Evolutionary conservation across 2,329 filamentous ascomycete genomes (phyloP).

Genomic region (Pseudocercospora musae): DNA sequence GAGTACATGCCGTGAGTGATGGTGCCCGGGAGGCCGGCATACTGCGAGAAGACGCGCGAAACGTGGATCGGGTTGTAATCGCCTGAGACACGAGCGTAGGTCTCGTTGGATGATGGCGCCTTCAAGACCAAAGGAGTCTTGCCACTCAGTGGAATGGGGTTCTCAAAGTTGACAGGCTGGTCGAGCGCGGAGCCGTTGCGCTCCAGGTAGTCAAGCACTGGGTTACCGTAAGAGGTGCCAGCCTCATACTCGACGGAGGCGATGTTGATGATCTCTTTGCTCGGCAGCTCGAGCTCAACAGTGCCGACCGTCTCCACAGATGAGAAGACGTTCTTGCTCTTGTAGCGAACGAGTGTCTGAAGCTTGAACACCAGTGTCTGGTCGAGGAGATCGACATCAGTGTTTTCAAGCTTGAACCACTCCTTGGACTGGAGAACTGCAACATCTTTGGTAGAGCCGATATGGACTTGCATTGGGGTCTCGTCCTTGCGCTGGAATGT

Average conservation of each 20-base stretch:
- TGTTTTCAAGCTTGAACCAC: slow-evolving; percentile 88
- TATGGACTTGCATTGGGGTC: slow-evolving; percentile 88
- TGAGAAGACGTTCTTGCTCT: slow-evolving; percentile 90
- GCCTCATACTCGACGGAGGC: slow-evolving; percentile 96
- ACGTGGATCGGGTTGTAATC: slow-evolving; percentile 99
- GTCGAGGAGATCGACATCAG: slow-evolving; percentile 80
- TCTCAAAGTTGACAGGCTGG: slow-evolving; percentile 95
- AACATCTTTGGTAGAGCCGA: slow-evolving; percentile 84
- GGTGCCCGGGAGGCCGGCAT: slow-evolving; percentile 91
- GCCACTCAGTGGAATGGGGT: slow-evolving; percentile 90
- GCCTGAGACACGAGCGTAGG: slow-evolving; percentile 93
- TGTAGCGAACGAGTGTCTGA: slow-evolving; percentile 85
- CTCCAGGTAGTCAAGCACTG: slow-evolving; percentile 92
- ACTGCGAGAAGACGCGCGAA: slow-evolving; percentile 91
- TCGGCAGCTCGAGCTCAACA: slow-evolving; percentile 88
- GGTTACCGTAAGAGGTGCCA: slow-evolving; percentile 88
- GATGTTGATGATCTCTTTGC: slow-evolving; percentile 95
- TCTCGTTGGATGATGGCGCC: slow-evolving; percentile 94
- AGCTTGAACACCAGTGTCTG: slow-evolving; percentile 96
- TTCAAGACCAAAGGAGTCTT: slow-evolving; percentile 85
- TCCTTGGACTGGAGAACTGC: slow-evolving; percentile 94
- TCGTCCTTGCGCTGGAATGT: slow-evolving; percentile 98
- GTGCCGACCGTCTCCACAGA: slow-evolving; percentile 88
- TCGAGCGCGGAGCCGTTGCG: slow-evolving; percentile 89
- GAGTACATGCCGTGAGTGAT: slow-evolving; percentile 99